Conservation (phyloP, 2,329 filamentous ascomycete species). For the Penicillium griseofulvum region DNA sequence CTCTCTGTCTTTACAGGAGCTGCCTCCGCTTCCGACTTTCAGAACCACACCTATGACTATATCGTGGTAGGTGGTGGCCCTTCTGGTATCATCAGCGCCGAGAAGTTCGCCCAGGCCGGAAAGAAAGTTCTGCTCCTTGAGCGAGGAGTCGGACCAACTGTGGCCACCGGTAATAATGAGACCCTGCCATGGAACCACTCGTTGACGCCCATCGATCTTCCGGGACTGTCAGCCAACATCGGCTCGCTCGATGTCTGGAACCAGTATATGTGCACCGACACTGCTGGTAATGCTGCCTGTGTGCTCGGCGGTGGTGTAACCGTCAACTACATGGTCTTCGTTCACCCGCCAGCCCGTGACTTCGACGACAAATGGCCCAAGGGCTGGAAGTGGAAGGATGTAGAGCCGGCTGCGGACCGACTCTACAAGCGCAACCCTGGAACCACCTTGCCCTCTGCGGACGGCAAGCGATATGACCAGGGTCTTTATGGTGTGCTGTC, state of each 20-base stretch:
- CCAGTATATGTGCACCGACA: conserved; percentile 24
- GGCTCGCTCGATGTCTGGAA: conserved; percentile 19
- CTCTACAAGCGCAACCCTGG: conserved; percentile 70
- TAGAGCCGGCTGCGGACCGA: conserved; percentile 57
- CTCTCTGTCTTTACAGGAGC: conserved; percentile 6
- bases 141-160: conserved; percentile 23
- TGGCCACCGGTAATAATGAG: conserved; percentile 24
- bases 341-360: conserved; percentile 56
- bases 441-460: conserved; percentile 63
- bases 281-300: conserved; percentile 24
- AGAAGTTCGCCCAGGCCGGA: conserved; percentile 23
- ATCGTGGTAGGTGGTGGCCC: conserved; percentile 27
- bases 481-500: conserved; percentile 64
- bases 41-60: conserved; percentile 22
- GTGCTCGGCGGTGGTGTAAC: conserved; percentile 30
- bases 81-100: conserved; percentile 24
- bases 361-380: conserved; percentile 71
- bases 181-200: conserved; percentile 23
- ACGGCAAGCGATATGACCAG: conserved; percentile 66
- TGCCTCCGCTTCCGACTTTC: conserved; percentile 14
- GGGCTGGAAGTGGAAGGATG: conserved; percentile 67
- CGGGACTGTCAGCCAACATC: conserved; percentile 27
- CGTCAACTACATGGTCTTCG: conserved; percentile 31
- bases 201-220: conserved; percentile 27
- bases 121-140: conserved; percentile 26